phyloP scores from a whole-genome alignment of 257 asterid species.

The Solanum chiquidenum region DNA sequence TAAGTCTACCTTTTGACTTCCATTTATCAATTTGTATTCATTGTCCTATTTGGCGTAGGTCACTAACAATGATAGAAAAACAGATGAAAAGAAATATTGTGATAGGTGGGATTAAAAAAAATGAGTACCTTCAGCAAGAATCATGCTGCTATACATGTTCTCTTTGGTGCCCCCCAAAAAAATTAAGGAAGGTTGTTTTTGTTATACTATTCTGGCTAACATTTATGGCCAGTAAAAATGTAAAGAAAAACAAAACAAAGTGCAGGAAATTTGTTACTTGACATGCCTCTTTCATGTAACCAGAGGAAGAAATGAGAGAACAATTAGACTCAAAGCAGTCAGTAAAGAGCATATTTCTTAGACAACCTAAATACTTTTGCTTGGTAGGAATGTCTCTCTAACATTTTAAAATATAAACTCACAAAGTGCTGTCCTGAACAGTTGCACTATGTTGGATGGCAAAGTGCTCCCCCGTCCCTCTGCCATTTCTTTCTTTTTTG shows the following conservation, averaged over 20 bases:
- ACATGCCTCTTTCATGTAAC: background rate
- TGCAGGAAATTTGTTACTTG: background rate
- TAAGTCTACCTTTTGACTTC: background rate
- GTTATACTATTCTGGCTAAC: background rate
- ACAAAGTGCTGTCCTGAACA: background rate
- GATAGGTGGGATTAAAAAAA: background rate
- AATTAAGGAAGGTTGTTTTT: background rate
- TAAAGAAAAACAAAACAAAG: background rate
- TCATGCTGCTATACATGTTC: background rate
- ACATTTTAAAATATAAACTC: background rate
- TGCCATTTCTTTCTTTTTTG: background rate
- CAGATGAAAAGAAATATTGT: background rate
- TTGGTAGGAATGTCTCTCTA: background rate
- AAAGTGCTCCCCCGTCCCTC: background rate
- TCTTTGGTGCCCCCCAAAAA: background rate
- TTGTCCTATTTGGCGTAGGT: background rate
- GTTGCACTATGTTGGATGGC: background rate
- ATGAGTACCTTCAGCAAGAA: background rate
- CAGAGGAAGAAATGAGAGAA: background rate
- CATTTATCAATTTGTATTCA: background rate
- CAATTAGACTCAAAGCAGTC: background rate
- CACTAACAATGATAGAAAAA: background rate
- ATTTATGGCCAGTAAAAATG: background rate
- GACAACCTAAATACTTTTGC: background rate
- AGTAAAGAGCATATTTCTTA: background rate